These are phyloP conservation scores for Sclerotinia subarctica DNA, from an alignment of 2,329 filamentous ascomycete species.

Conservation along the genomic window DNA sequence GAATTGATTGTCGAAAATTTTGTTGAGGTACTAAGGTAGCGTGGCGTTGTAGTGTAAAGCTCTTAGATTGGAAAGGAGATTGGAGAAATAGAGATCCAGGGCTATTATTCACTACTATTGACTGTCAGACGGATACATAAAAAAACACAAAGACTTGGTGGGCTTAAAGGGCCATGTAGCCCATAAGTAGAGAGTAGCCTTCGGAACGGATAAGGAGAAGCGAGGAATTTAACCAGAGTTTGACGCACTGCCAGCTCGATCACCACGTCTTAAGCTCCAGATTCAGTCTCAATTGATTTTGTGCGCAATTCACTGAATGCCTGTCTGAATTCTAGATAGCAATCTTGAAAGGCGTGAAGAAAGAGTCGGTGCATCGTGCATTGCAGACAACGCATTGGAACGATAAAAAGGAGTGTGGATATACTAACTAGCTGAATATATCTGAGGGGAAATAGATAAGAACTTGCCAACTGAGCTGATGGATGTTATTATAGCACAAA, in stretches of 20 bases:
- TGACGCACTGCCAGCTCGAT: conserved; percentile 12
- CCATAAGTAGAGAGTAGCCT: background rate
- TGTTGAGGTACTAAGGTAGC: background rate
- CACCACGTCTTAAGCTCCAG: background rate
- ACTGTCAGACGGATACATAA: background rate
- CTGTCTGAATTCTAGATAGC: background rate
- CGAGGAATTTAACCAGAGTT: background rate
- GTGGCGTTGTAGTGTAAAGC: background rate
- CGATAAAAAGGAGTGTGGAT: background rate
- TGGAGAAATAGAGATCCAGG: background rate
- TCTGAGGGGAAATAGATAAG: background rate
- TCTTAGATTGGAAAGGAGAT: background rate
- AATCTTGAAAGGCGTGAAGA: background rate
- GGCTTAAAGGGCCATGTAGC: background rate
- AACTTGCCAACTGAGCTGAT: background rate
- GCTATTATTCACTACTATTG: background rate
- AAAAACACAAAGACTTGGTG: background rate
- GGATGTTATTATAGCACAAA: background rate
- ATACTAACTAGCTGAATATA: background rate
- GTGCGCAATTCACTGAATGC: background rate
- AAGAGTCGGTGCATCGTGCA: background rate
- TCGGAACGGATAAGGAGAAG: background rate
- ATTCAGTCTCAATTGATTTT: background rate
- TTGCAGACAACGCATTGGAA: background rate
- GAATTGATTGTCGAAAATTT: background rate